phyloP scores from a whole-genome alignment of 352 stramenopile species.

The Pythium coloratum region DNA sequence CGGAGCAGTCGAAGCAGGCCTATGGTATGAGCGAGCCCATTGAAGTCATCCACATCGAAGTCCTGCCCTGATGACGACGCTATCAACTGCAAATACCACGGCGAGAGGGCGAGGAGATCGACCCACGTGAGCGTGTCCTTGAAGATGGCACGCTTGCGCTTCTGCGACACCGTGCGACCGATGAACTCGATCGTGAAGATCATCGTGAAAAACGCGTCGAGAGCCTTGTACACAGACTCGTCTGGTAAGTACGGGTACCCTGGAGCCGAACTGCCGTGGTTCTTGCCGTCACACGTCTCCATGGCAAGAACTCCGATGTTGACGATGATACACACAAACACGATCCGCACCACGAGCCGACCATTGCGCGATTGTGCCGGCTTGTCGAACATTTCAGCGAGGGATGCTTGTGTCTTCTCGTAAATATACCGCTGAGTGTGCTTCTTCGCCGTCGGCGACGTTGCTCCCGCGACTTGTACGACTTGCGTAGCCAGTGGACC shows the following conservation, averaged over 20 bases:
- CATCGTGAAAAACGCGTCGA: constrained; percentile 42
- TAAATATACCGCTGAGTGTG: constrained; percentile 22
- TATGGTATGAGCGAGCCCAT: constrained; percentile 29
- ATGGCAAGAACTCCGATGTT: constrained; percentile 49
- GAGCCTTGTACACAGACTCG: constrained; percentile 32
- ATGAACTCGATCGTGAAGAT: constrained; percentile 66
- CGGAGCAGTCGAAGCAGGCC: constrained; percentile 54
- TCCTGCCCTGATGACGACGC: constrained; percentile 6
- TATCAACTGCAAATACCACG: constrained; percentile 52
- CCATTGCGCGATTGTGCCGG: constrained; percentile 36
- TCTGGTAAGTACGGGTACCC: constrained; percentile 55
- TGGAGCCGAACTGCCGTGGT: constrained; percentile 50
- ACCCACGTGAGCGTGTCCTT: constrained; percentile 48
- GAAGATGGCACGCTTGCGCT: constrained; percentile 33
- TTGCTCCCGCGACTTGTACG: constrained; percentile 13
- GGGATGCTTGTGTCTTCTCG: constrained; percentile 34
- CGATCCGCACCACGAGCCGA: constrained; percentile 38
- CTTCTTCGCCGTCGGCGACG: neutral
- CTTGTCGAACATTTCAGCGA: constrained; percentile 45
- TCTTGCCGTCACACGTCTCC: constrained; percentile 64
- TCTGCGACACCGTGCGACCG: constrained; percentile 30
- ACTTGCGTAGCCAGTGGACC: constrained; percentile 2
- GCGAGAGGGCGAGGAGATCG: constrained; percentile 54
- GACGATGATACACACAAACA: constrained; percentile 58
- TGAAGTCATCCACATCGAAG: constrained; percentile 29